Conservation (phyloP, 164 flowering plant genomes). For the Buxus sempervirens region DNA sequence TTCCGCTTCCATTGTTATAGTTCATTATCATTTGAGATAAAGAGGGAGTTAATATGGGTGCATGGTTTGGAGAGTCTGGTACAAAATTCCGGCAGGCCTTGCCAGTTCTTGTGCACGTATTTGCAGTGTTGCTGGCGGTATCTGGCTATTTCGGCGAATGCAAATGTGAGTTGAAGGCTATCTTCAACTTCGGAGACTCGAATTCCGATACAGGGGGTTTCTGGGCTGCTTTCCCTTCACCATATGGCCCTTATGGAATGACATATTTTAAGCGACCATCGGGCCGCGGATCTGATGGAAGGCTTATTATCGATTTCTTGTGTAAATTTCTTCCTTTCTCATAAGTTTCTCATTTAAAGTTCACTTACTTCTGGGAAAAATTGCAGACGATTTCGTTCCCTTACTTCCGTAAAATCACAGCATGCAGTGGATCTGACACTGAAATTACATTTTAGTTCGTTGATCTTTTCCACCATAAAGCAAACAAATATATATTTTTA, state of each 20-base stretch:
- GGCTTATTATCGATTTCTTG: conserved; percentile 64
- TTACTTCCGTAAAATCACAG: no score
- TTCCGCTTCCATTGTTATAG: no score
- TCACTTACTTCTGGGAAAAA: no score
- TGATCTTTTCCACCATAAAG: no score
- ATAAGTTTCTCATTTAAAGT: neutral
- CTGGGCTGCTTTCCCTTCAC: conserved; percentile 73
- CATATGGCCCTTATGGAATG: conserved; percentile 56
- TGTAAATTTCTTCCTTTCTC: conserved; percentile 28
- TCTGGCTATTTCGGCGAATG: conserved; percentile 21
- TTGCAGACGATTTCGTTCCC: no score
- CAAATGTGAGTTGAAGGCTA: conserved; percentile 53
- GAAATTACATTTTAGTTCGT: no score
- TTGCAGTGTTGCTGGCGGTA: conserved; percentile 18
- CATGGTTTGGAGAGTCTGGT: no score
- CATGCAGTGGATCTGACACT: no score
- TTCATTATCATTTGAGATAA: no score
- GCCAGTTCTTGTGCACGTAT: neutral
- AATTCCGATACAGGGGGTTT: conserved; percentile 85
- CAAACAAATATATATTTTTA: no score
- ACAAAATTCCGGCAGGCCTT: conserved; percentile 6
- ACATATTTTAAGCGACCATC: conserved; percentile 65
- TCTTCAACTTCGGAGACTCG: conserved; percentile 85
- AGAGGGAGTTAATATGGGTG: conserved; percentile 6
- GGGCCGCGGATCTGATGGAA: conserved; percentile 78